Evolutionary conservation across 139 green algal species (phyloP), one percentile per base, ranked within the genome.

Genomic region (Chlorella sorokiniana): DNA sequence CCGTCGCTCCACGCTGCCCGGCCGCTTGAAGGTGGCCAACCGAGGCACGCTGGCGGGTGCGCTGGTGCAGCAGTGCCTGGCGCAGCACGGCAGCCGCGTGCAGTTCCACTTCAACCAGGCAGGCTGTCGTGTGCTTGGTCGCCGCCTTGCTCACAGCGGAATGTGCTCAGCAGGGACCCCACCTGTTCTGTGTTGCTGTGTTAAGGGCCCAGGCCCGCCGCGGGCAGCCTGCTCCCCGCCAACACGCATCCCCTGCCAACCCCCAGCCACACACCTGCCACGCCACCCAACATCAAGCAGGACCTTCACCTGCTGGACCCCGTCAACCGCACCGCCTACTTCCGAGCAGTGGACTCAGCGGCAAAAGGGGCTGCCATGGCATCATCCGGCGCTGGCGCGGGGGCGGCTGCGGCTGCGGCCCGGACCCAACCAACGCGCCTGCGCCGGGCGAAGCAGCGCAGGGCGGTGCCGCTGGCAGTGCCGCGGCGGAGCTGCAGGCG

Each of bases 71-170:
- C 63, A 71, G 42, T 81, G 75, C 75, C 75, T 73, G 61, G 59
- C 59, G 22, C 75, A 61, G 59, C 61, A 81, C 44, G 31, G 22
- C 20, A 41, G 33, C 75, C 20, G 20, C 20, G 75, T 81, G n/a
- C 59, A 71, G 41, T 81, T 81, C 61, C 75, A 81, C 20, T 81
- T 81, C n/a, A 42, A 76, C 20, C 69, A 76, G 69, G 69, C n/a
- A 18, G 18, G 64, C n/a, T 10, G 31, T 11, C 3, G 22, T 62
- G 52, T 4, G 52, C 52, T 62, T 20, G 52, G 52, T 11, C 52
- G 52, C 52, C 10, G 52, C 10, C 52, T 62, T 8, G 1, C 56
- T 33, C 3, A 1, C 22, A 20, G 54, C 5, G 27, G 54, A 29
- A 63, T 31, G 54, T 63, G 54, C 52, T 16, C 22, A 23, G 52